Percentiles rank a stretch among this genome's conserved stretches.
Evolutionary conservation across 2,329 filamentous ascomycete genomes (phyloP).

Genomic region (Colletotrichum tamarilloi): DNA sequence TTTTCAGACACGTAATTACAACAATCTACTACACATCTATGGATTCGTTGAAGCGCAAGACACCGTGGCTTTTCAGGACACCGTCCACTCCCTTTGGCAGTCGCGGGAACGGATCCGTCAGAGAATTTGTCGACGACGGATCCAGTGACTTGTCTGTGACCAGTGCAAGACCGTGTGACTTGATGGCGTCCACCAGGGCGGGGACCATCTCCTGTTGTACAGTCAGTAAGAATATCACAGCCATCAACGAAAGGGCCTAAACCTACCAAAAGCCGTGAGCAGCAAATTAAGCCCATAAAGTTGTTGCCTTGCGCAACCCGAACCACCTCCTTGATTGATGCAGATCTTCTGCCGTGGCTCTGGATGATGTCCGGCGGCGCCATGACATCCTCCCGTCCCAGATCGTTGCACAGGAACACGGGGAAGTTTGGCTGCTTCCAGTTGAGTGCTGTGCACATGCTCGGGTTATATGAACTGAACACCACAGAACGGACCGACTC

Average conservation of each 20-base stretch:
- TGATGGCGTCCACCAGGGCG: conserved; percentile 91
- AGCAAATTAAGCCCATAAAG: conserved; percentile 96
- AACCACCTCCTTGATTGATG: conserved; percentile 94
- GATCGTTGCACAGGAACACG: conserved; percentile 93
- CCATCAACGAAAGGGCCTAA: background rate
- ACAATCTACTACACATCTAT: conserved; percentile 73
- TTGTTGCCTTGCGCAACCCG: conserved; percentile 95
- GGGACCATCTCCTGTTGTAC: conserved; percentile 86
- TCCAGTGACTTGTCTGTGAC: conserved; percentile 87
- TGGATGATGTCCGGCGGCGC: conserved; percentile 49
- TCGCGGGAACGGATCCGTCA: conserved; percentile 64
- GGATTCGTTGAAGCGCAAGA: conserved; percentile 92
- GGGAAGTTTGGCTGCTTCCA: conserved; percentile 99
- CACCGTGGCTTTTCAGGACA: conserved; percentile 84
- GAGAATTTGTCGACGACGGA: conserved; percentile 50
- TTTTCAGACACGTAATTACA: conserved; percentile 7
- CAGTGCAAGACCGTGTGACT: conserved; percentile 90
- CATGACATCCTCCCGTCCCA: conserved; percentile 71
- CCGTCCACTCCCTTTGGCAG: conserved; percentile 89
- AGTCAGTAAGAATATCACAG: conserved; percentile 33
- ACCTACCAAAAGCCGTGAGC: conserved; percentile 84
- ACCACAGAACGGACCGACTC: conserved; percentile 87
- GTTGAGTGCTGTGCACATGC: conserved; percentile 92
- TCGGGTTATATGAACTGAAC: conserved; percentile 92
- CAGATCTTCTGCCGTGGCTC: conserved; percentile 76